These are phyloP conservation scores for Ganoderma sp. DNA, from an alignment of 1,284 basidiomycete species.

Conservation along the genomic window DNA sequence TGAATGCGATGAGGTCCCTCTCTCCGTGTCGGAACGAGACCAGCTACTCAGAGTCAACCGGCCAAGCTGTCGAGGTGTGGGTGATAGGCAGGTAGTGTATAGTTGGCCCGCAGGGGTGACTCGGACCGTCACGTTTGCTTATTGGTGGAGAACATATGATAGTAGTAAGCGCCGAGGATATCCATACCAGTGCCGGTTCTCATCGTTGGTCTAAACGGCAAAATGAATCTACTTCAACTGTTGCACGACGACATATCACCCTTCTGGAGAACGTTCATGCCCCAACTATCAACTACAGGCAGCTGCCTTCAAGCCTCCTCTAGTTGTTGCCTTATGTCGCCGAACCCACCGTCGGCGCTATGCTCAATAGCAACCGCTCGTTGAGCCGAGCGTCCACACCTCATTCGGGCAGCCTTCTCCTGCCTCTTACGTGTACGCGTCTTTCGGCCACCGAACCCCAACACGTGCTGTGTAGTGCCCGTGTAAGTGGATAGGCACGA, in stretches of 20 bases:
- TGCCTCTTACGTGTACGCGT: conserved; percentile 9
- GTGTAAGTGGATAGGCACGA: neutral
- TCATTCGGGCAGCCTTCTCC: neutral
- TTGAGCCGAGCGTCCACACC: neutral
- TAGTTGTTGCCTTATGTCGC: neutral
- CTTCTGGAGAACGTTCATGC: too few species aligned
- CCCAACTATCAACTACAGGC: too few species aligned
- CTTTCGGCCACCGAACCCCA: neutral
- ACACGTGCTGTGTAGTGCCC: conserved; percentile 1
- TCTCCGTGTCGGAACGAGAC: neutral
- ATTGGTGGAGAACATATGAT: neutral
- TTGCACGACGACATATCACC: too few species aligned
- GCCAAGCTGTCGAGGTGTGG: too few species aligned
- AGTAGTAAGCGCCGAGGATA: too few species aligned
- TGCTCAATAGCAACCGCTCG: neutral
- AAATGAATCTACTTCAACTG: neutral
- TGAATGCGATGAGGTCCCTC: neutral
- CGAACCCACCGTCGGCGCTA: neutral
- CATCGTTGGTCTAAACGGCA: neutral
- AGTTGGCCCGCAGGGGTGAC: neutral
- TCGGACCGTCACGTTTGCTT: neutral
- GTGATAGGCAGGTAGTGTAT: neutral
- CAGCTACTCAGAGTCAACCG: neutral
- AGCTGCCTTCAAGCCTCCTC: too few species aligned
- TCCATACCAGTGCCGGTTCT: neutral